Evolutionary conservation across 257 asterid species (phyloP).

Genomic region (Gynochthodes officinalis): DNA sequence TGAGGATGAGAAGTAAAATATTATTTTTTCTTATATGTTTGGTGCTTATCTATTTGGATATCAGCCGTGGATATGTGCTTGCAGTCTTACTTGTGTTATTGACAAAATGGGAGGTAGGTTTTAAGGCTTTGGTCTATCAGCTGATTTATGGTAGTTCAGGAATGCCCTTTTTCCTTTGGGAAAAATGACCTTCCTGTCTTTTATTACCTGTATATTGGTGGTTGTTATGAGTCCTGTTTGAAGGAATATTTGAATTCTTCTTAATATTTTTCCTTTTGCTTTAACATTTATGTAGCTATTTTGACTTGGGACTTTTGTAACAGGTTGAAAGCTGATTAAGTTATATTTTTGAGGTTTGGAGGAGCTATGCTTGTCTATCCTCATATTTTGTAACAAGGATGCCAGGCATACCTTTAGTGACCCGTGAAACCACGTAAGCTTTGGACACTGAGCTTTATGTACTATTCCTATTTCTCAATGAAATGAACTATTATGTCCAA

Average conservation of each 20-base stretch:
- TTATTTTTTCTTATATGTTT: not conserved
- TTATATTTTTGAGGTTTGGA: conserved; percentile 11
- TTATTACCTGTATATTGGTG: not conserved
- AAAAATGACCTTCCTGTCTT: not conserved
- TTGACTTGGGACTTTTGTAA: conserved; percentile 12
- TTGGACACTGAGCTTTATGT: conserved; percentile 8
- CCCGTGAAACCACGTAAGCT: conserved; percentile 81
- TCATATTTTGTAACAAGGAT: conserved; percentile 47
- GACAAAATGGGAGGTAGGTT: not conserved
- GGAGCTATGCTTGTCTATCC: conserved; percentile 37
- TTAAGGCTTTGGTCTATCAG: not conserved
- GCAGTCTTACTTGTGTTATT: not conserved
- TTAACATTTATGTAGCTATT: not conserved
- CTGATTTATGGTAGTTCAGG: not conserved
- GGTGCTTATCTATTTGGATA: not conserved
- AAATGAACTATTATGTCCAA: not conserved
- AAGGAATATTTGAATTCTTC: not conserved
- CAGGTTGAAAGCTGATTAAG: conserved; percentile 22
- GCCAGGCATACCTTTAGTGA: conserved; percentile 92
- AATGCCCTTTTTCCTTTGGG: not conserved
- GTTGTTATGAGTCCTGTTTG: not conserved
- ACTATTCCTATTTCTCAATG: not conserved
- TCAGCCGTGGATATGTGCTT: not conserved
- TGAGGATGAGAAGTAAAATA: not conserved
- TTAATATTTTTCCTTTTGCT: not conserved